Evolutionary conservation across 495 filamentous ascomycete species (phyloP).

Genomic region (Penicillium bovifimosum): DNA sequence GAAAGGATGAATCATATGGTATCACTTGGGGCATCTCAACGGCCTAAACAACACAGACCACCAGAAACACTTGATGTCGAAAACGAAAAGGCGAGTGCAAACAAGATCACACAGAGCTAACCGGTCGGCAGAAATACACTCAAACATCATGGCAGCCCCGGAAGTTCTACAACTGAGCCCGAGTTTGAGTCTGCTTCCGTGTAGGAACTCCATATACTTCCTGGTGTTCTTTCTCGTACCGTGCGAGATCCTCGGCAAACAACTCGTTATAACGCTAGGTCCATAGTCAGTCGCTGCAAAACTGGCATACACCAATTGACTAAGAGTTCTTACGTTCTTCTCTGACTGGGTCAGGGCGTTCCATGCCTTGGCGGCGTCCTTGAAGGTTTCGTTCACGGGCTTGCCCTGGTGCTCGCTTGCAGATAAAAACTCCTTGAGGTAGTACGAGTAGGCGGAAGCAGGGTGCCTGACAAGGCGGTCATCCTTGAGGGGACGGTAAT

Average conservation of each 20-base stretch:
- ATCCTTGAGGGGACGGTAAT: slow-evolving; percentile 36
- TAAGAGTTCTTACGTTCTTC: slow-evolving; percentile 47
- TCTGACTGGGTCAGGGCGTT: slow-evolving; percentile 41
- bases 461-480: slow-evolving; percentile 52
- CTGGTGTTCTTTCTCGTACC: slow-evolving; percentile 31
- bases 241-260: slow-evolving; percentile 17
- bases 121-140: not conserved
- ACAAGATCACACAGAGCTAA: not conserved
- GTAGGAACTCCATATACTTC: slow-evolving; percentile 28
- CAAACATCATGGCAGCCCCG: slow-evolving; percentile 2
- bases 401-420: slow-evolving; percentile 45
- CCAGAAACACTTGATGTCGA: not conserved
- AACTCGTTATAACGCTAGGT: slow-evolving; percentile 24
- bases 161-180: not conserved
- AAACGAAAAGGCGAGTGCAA: not conserved
- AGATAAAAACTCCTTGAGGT: slow-evolving; percentile 38
- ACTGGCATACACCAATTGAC: not conserved
- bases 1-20: too few species aligned
- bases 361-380: slow-evolving; percentile 50
- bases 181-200: too few species aligned
- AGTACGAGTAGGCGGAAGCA: slow-evolving; percentile 36
- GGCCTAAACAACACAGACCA: too few species aligned
- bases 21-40: too few species aligned
- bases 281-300: slow-evolving; percentile 3
- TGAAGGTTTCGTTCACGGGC: slow-evolving; percentile 18